Conservation (phyloP, 257 asterid genomes). For the Rauvolfia tetraphylla region DNA sequence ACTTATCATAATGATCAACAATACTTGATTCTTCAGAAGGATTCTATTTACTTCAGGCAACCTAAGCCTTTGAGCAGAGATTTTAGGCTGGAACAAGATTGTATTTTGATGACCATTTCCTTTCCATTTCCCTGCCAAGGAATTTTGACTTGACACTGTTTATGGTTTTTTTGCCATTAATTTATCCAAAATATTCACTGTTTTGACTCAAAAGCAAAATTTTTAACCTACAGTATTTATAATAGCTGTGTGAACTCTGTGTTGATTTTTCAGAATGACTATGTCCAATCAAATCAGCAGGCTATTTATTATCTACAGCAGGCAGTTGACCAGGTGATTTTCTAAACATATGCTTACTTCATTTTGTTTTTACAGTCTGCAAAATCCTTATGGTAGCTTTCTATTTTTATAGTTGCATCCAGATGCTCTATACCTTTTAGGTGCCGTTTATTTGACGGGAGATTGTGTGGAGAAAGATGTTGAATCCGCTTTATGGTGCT, state of each 20-base stretch:
- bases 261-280: conserved; percentile 53
- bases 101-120: background rate
- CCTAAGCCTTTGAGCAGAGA: background rate
- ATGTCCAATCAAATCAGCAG: conserved; percentile 83
- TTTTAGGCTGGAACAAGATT: background rate
- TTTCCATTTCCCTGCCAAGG: background rate
- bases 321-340: conserved; percentile 84
- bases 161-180: background rate
- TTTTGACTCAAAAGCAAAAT: background rate
- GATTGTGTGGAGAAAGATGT: conserved; percentile 86
- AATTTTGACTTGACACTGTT: background rate
- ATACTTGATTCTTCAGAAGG: background rate
- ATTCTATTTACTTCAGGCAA: background rate
- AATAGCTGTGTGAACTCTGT: background rate
- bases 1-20: background rate
- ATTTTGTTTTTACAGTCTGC: background rate
- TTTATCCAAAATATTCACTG: background rate
- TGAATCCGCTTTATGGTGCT: conserved; percentile 91
- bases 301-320: conserved; percentile 78
- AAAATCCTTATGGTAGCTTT: conserved; percentile 18
- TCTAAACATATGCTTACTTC: conserved; percentile 10
- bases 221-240: background rate
- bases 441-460: conserved; percentile 87
- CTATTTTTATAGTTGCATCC: conserved; percentile 70
- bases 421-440: conserved; percentile 90